Percentiles rank a stretch among this genome's conserved stretches.
These are phyloP conservation scores for Alternaria triticimaculans DNA, from an alignment of 2,329 filamentous ascomycete genomes.

Conservation along the genomic window DNA sequence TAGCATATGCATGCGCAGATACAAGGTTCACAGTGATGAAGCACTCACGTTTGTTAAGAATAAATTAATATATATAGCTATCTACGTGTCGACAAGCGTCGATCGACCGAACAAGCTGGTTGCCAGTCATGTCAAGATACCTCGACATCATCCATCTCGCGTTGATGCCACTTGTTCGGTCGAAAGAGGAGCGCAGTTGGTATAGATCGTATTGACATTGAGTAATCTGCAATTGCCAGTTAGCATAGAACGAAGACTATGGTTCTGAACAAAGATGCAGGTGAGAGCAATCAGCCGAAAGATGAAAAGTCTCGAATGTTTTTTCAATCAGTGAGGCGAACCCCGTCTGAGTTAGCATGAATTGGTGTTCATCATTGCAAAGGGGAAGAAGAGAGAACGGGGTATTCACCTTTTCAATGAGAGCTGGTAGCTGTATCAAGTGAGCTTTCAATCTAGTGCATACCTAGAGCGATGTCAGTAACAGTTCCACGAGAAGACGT, in stretches of 20 bases:
- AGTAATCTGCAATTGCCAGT: constrained; percentile 1
- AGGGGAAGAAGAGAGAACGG: not conserved
- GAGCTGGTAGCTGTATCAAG: not conserved
- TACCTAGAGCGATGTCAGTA: constrained; percentile 25
- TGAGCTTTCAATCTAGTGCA: not conserved
- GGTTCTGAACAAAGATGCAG: not conserved
- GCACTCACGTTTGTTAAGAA: too few species aligned
- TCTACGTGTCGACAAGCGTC: not conserved
- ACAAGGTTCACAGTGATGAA: too few species aligned
- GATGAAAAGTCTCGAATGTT: constrained; percentile 49
- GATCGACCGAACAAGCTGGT: not conserved
- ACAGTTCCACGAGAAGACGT: not conserved
- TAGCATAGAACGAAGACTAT: constrained; percentile 6
- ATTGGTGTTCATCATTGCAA: constrained; percentile 46
- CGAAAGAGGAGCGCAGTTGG: not conserved
- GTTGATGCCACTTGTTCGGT: not conserved
- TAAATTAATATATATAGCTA: not conserved
- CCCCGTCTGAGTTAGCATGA: constrained; percentile 50
- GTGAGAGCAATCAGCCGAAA: constrained; percentile 44
- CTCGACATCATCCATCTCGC: not conserved
- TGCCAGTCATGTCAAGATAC: not conserved
- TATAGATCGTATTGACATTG: not conserved
- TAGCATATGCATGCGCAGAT: too few species aligned
- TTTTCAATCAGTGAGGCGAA: constrained; percentile 43
- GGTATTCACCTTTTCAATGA: constrained; percentile 17